These are phyloP conservation scores for Elaeis oleifera DNA, from an alignment of 202 grass and related monocot species.

Conservation along the genomic window DNA sequence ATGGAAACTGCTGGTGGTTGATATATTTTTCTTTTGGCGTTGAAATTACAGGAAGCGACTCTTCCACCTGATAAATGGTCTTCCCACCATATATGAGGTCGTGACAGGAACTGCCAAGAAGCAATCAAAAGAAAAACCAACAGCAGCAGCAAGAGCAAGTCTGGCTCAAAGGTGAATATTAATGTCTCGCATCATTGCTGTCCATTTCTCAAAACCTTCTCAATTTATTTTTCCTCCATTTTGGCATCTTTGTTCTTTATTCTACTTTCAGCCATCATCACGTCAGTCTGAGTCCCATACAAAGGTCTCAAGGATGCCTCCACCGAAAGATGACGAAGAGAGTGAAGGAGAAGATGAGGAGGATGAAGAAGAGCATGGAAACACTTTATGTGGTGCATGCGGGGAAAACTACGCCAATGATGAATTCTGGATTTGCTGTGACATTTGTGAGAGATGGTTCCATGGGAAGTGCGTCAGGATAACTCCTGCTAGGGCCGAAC, in stretches of 20 bases:
- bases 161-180: conserved; percentile 49
- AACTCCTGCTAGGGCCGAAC: conserved; percentile 93
- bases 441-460: conserved; percentile 95
- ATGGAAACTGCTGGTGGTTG: too few species aligned
- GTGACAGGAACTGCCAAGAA: conserved; percentile 82
- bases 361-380: conserved; percentile 82
- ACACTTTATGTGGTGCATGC: conserved; percentile 80
- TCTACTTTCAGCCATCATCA: conserved; percentile 26
- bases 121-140: conserved; percentile 64
- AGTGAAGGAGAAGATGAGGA: conserved; percentile 45
- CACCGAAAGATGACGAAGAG: conserved; percentile 55
- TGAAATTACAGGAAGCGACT: conserved; percentile 70
- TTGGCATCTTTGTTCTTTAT: neutral
- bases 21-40: neutral
- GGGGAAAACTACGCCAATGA: conserved; percentile 88
- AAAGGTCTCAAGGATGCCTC: conserved; percentile 51
- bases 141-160: conserved; percentile 63
- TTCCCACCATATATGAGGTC: conserved; percentile 93
- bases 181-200: neutral
- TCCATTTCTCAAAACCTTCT: neutral
- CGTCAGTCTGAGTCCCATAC: conserved; percentile 39
- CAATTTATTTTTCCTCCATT: neutral
- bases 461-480: conserved; percentile 98
- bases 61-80: conserved; percentile 89
- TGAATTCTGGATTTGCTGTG: conserved; percentile 99